Base-by-base conservation (phyloP, 345 rosid genomes). In the Atalantia buxifolia region DNA sequence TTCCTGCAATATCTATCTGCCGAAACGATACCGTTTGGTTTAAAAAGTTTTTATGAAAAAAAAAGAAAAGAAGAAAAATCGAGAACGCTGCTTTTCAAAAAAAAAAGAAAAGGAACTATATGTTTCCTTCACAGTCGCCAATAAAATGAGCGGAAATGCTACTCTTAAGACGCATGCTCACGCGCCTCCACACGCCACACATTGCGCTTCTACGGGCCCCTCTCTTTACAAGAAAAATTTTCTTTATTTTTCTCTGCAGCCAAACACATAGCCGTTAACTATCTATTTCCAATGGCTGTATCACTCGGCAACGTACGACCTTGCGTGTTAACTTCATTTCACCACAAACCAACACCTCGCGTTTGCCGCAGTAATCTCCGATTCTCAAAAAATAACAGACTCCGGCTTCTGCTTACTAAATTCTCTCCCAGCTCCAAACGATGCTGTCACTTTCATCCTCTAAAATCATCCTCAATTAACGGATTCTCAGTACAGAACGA, bases 381-480 rank as follows among this genome's bases (percentile, higher is more conserved):
- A 65, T 77, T 81, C 60, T 36, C 76, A 25, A 14, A 31, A 19
- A 61, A 72, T 33, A 30, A 82, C 16, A 72, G 66, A 48, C 76
- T 72, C 71, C 77, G 71, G 40, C 78, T 75, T 35, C 59, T 80
- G 1, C 45, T 74, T 28, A 67, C 76, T 6, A 76, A 81, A 48
- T 76, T 76, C 31, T 84, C 81, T 27, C 55, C 42, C 30, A 67
- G 22, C 62, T 31, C 30, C 22, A 64, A 31, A 7, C 57, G 73
- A 56, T 77, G 36, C 2, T n/a, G 19, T 57, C 79, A 69, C 30
- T 56, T 84, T 22, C 12, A 56, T 81, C 81, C 85, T 72, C 59
- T 83, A 31, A 83, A 83, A 27, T 82, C 81, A 4, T 85, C 91
- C 62, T 85, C 92, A 33, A 76, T 90, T 12, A 93, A 92, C 38